These are phyloP conservation scores for Suhomyces wounanorum DNA, from an alignment of 1,139 yeast genomes.

Conservation along the genomic window DNA sequence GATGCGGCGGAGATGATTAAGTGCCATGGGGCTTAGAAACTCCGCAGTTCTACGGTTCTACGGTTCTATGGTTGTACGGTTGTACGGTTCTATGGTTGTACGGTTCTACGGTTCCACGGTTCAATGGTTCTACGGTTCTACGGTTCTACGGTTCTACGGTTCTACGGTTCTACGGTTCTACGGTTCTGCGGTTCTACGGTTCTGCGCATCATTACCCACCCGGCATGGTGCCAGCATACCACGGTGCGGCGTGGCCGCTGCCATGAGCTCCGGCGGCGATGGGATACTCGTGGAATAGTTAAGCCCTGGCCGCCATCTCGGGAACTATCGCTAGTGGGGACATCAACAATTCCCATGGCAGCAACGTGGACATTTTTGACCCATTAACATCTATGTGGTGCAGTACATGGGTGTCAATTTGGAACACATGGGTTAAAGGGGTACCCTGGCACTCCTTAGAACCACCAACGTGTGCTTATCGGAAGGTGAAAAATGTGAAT, in stretches of 20 bases:
- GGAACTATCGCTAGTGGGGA: not conserved
- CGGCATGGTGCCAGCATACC: too few species aligned
- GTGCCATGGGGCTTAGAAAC: not conserved
- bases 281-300: not conserved
- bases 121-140: too few species aligned
- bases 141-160: too few species aligned
- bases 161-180: too few species aligned
- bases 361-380: too few species aligned
- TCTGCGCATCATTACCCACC: not conserved
- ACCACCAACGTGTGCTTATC: not conserved
- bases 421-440: not conserved
- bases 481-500: not conserved
- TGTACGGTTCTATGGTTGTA: too few species aligned
- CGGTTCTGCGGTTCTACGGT: too few species aligned
- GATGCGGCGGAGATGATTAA: not conserved
- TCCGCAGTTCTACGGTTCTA: not conserved
- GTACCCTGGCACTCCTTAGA: not conserved
- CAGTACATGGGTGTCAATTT: too few species aligned
- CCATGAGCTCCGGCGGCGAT: not conserved
- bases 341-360: too few species aligned
- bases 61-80: too few species aligned
- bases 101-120: too few species aligned
- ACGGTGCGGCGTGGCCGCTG: not conserved
- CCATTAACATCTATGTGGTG: too few species aligned
- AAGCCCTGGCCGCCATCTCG: not conserved